Base-by-base conservation (phyloP, 106 monocot species). In the Allium fistulosum region DNA sequence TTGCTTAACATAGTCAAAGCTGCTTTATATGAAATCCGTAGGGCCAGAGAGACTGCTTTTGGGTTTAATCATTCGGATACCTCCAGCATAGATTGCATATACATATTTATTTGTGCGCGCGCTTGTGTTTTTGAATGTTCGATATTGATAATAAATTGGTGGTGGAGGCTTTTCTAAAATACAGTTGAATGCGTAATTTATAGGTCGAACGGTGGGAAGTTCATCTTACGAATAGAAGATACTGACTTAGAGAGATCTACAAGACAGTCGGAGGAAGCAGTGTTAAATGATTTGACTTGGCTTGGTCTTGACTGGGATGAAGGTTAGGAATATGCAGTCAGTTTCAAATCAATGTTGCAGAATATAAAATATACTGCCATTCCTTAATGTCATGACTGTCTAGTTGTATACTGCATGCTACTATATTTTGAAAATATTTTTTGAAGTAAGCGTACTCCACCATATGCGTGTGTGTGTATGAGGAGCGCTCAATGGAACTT, bases 291-390 rank as follows among this genome's bases (percentile, higher is more conserved):
- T 75, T 77, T 89, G 53, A 66, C 78, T n/a, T 89, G 88, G 88
- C 85, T 89, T 73, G 88, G 88, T 55, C 85, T 89, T 78, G 88
- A 89, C 46, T 89, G 85, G 85, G 88, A 89, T 78, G 88, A 89
- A 89, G 88, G 88, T 89, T 18, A 11, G 53, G 53, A 37, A 37
- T 37, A 37, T 37, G 37, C 37, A 37, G 5, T 37, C 37, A 37
- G 37, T 37, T 37, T 37, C 37, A 37, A 37, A 37, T 4, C 2
- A 37, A 37, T 4, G 2, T 4, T 37, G 37, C 37, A 37, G 37
- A 37, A 37, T 37, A 37, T 37, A 37, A 37, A 37, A 37, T 37
- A 37, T 37, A 37, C 5, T 37, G 37, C 37, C 37, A 5, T 22
- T 37, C 37, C 37, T 37, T 37, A 37, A 37, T 37, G 37, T 37